Percentiles rank a stretch among this genome's conserved stretches.
Conservation (phyloP, 805 yeast species). For the Spathaspora girioi region DNA sequence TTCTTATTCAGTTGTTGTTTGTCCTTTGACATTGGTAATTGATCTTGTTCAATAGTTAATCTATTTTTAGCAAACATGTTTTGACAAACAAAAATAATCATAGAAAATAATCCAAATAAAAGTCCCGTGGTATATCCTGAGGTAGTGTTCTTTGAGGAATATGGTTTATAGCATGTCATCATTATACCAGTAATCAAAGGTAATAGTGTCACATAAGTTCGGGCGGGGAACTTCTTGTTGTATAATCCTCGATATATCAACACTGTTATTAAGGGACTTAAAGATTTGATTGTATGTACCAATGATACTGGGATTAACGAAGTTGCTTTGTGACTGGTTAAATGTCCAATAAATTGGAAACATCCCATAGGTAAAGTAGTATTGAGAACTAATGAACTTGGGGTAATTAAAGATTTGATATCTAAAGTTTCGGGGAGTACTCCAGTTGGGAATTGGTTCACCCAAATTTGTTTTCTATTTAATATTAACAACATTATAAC, state of each 20-base stretch:
- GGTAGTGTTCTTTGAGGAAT: constrained; percentile 5
- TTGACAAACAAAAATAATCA: constrained; percentile 72
- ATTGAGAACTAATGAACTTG: constrained; percentile 47
- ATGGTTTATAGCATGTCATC: constrained; percentile 56
- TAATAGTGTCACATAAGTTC: constrained; percentile 73
- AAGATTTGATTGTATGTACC: constrained; percentile 90
- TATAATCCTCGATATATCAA: constrained; percentile 65
- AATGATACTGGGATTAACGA: constrained; percentile 88
- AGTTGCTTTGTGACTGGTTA: constrained; percentile 89
- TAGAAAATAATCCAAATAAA: constrained; percentile 49
- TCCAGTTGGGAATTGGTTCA: constrained; percentile 40
- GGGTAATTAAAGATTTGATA: constrained; percentile 44
- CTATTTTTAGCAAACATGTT: constrained; percentile 77
- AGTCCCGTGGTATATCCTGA: constrained; percentile 35
- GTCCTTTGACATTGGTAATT: neutral
- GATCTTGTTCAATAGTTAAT: constrained; percentile 44
- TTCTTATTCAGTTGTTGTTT: constrained; percentile 22
- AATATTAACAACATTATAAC: constrained; percentile 24
- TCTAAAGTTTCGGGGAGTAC: constrained; percentile 40
- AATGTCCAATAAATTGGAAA: constrained; percentile 90
- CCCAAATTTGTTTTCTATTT: constrained; percentile 9
- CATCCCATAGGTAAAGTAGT: constrained; percentile 92
- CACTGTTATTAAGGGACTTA: constrained; percentile 88
- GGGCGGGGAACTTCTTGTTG: constrained; percentile 49
- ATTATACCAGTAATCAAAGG: constrained; percentile 86